Percentiles rank a stretch among this genome's conserved stretches.
phyloP scores from a whole-genome alignment of 2,329 filamentous ascomycete genomes.

The Botrytis elliptica region DNA sequence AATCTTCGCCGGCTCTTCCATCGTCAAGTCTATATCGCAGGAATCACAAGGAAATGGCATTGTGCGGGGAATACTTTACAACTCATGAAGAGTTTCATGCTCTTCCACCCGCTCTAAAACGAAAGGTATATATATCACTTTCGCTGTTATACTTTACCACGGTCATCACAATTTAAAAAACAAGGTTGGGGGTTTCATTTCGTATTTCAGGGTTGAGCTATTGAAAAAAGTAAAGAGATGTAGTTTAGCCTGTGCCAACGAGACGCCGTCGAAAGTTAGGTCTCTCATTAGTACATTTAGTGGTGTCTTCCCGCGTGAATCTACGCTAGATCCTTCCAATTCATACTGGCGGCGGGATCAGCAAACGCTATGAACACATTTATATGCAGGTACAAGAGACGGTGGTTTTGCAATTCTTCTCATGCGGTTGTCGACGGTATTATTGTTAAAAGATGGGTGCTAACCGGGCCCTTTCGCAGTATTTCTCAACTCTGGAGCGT shows the following conservation, averaged over 20 bases:
- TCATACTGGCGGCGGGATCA: slow-evolving; percentile 19
- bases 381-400: slow-evolving; percentile 18
- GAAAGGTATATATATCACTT: slow-evolving; percentile 47
- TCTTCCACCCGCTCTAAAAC: slow-evolving; percentile 49
- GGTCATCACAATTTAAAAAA: slow-evolving; percentile 15
- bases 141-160: slow-evolving; percentile 7
- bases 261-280: slow-evolving; percentile 10
- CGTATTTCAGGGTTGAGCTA: neutral
- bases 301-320: slow-evolving; percentile 7
- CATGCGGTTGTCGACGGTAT: slow-evolving; percentile 19
- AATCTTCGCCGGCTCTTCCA: slow-evolving; percentile 27
- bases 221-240: slow-evolving; percentile 13
- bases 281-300: slow-evolving; percentile 13
- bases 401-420: slow-evolving; percentile 8
- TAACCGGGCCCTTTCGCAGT: slow-evolving; percentile 46
- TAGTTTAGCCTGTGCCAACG: slow-evolving; percentile 10
- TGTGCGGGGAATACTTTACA: slow-evolving; percentile 30
- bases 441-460: slow-evolving; percentile 12
- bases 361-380: slow-evolving; percentile 24
- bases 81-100: slow-evolving; percentile 51
- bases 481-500: slow-evolving; percentile 71
- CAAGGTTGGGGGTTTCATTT: slow-evolving; percentile 8
- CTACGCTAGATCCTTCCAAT: slow-evolving; percentile 7
- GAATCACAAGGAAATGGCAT: slow-evolving; percentile 37
- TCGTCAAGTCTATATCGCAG: slow-evolving; percentile 33